Evolutionary conservation across 768 basidiomycete genomes (phyloP), one percentile per base, ranked within the genome.

Genomic region (Cubamyces sp.): DNA sequence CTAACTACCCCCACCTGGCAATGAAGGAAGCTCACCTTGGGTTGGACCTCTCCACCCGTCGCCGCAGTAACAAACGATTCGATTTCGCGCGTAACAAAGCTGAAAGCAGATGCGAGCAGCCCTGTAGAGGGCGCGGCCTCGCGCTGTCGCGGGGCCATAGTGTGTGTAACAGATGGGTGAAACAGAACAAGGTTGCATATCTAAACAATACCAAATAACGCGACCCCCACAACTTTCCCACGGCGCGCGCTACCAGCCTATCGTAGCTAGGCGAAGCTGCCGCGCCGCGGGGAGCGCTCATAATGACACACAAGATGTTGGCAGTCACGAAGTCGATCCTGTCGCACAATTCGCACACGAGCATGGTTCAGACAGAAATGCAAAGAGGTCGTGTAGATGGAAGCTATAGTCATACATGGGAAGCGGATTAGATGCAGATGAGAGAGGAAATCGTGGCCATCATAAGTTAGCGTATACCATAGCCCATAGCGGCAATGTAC

Each of bases 11-110:
- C 45, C 14, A 47, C 25, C 12, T 19, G 40, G 39, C 57, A 41
- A 37, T 4, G 19, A 23, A 21, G 15, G 15, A 37, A 61, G 30
- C 69, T 58, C 66, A 89, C 88, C 85, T 81, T 81, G 74, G 51
- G 87, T 87, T 60, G 45, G 59, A 91, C 73, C 57, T 76, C 74
- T 51, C 77, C 74, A 3, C 81, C 74, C 11, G 87, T 84, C 50
- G 91, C 91, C 67, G 78, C 87, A 19, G 81, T 74, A 25, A 92
- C 80, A 71, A 93, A 92, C 12, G 85, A 85, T 48, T 85, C 85
- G 40, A 92, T 69, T 71, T 93, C 91, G 52, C 84, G 79, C 12
- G 89, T 84, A 5, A 93, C 83, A 70, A 86, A 90, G 71, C 76
- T 81, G 65, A 91, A 79, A 5, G 92, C 87, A 64, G 84, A 85